Conservation (phyloP, 2,329 filamentous ascomycete genomes). For the Fusarium sp. region DNA sequence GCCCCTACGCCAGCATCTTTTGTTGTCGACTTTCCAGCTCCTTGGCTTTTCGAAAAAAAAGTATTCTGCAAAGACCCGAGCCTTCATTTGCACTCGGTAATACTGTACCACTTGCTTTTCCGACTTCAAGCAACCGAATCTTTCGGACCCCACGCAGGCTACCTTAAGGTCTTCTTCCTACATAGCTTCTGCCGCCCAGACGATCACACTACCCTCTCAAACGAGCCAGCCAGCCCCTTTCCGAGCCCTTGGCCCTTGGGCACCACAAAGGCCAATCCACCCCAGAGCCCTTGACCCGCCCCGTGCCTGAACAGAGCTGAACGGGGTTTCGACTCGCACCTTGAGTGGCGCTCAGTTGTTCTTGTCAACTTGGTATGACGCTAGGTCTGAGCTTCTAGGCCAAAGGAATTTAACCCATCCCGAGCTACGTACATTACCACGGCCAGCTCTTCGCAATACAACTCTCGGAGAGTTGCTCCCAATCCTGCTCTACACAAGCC, state of each 20-base stretch:
- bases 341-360: constrained; percentile 45
- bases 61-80: constrained; percentile 30
- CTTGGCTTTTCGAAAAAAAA: constrained; percentile 15
- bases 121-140: constrained; percentile 12
- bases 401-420: constrained; percentile 54
- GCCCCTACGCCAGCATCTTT: constrained; percentile 32
- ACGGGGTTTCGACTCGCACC: constrained; percentile 44
- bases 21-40: constrained; percentile 26
- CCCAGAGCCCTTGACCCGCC: constrained; percentile 46
- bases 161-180: constrained; percentile 13
- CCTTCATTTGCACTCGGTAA: constrained; percentile 32
- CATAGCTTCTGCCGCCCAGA: constrained; percentile 36
- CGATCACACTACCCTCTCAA: constrained; percentile 42
- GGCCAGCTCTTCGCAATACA: constrained; percentile 38
- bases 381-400: constrained; percentile 49
- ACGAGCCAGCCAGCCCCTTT: constrained; percentile 46
- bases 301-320: constrained; percentile 38
- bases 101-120: constrained; percentile 20
- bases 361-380: constrained; percentile 51
- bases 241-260: constrained; percentile 41
- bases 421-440: constrained; percentile 44
- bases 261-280: constrained; percentile 39
- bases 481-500: constrained; percentile 18
- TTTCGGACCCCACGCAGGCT: constrained; percentile 18
- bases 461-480: constrained; percentile 23